Percentiles rank a stretch among this genome's conserved stretches.
phyloP scores from a whole-genome alignment of 441 rosid genomes.

The Populus tomentosa region DNA sequence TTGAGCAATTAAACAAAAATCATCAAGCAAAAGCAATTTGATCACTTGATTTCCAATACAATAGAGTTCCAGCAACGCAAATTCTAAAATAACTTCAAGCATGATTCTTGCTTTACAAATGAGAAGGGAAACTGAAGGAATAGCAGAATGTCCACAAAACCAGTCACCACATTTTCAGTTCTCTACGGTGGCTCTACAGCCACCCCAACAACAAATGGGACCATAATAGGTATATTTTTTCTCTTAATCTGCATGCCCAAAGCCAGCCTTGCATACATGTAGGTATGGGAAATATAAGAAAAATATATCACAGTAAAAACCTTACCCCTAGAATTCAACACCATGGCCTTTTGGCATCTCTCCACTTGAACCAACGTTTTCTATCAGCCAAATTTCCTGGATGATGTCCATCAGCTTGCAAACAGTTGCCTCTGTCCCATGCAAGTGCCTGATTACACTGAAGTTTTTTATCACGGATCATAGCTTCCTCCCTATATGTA shows the following conservation, averaged over 20 bases:
- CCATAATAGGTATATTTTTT: background rate
- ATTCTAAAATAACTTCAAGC: background rate
- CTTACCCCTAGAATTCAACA: constrained; percentile 29
- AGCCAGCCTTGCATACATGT: background rate
- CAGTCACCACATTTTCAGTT: background rate
- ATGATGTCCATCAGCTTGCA: constrained; percentile 15
- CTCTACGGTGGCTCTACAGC: background rate
- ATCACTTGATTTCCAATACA: background rate
- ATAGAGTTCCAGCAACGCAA: background rate
- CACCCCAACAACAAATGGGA: background rate
- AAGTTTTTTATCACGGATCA: constrained; percentile 47
- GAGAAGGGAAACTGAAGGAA: background rate
- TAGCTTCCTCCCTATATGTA: constrained; percentile 56
- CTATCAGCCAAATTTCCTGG: constrained; percentile 14
- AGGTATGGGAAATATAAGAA: background rate
- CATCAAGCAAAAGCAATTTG: background rate
- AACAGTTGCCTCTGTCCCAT: constrained; percentile 10
- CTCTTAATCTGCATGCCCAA: background rate
- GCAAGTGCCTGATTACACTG: constrained; percentile 32
- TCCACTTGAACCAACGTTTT: constrained; percentile 61
- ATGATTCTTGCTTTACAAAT: background rate
- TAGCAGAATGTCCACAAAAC: background rate
- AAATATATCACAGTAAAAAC: background rate
- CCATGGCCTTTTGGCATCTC: constrained; percentile 95
- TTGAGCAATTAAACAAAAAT: background rate